Percentiles rank a stretch among this genome's conserved stretches.
These are phyloP conservation scores for Termitomyces sp. DNA, from an alignment of 768 basidiomycete species.

Conservation along the genomic window DNA sequence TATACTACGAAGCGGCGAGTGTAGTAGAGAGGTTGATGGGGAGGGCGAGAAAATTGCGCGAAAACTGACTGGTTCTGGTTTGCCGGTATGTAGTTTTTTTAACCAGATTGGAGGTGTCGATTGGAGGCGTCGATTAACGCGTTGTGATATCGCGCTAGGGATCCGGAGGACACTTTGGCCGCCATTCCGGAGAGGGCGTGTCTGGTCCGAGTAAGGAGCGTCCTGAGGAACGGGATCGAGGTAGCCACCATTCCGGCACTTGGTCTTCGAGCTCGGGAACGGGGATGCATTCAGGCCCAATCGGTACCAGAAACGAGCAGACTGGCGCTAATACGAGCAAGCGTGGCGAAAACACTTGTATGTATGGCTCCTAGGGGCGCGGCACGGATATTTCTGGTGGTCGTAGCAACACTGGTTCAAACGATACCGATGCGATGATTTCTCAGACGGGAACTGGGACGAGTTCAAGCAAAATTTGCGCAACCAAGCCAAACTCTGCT, in stretches of 20 bases:
- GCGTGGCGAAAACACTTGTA: background rate
- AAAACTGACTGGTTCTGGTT: background rate
- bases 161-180: background rate
- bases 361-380: background rate
- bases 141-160: background rate
- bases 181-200: background rate
- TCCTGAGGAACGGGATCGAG: background rate
- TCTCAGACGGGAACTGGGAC: background rate
- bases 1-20: background rate
- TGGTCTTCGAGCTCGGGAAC: background rate
- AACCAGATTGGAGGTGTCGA: no score
- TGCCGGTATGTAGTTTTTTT: background rate
- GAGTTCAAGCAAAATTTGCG: background rate
- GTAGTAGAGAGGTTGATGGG: constrained; percentile 1
- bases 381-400: background rate
- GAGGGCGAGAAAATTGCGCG: background rate
- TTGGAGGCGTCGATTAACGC: background rate
- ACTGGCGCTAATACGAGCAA: background rate
- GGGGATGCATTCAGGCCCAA: background rate
- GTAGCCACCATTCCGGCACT: background rate
- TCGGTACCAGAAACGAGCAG: no score
- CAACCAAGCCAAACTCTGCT: background rate
- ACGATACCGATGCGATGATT: background rate
- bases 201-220: background rate
- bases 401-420: background rate